phyloP scores from a whole-genome alignment of 768 basidiomycete species.

The Brasilioporus rufonigricans region DNA sequence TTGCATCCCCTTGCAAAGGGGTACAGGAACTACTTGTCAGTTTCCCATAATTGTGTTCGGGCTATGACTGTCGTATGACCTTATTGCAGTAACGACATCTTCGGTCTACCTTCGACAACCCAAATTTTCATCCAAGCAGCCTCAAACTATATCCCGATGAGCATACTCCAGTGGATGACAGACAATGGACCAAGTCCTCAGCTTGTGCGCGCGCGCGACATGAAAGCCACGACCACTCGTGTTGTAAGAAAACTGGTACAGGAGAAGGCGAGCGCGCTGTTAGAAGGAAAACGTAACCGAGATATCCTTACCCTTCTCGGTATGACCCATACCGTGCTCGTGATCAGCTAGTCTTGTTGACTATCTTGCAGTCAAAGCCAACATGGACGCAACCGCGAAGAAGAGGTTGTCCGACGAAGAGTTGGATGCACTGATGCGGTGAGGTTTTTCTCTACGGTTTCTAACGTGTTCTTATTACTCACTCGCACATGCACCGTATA shows the following conservation, averaged over 20 bases:
- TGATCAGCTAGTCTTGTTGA: not conserved
- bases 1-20: conserved; percentile 2
- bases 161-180: not conserved
- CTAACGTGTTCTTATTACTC: not conserved
- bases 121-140: conserved; percentile 11
- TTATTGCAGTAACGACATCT: conserved; percentile 5
- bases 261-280: conserved; percentile 7
- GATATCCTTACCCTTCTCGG: conserved; percentile 37
- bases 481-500: not conserved
- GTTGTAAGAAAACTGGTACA: conserved; percentile 4
- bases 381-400: conserved; percentile 9
- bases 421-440: conserved; percentile 16
- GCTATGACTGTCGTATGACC: not conserved
- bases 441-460: not conserved
- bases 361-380: not conserved
- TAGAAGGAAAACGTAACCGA: conserved; percentile 8
- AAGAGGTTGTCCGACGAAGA: conserved; percentile 15
- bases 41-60: not conserved
- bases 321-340: conserved; percentile 12
- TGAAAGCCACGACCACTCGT: not conserved
- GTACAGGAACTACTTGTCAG: conserved; percentile 11
- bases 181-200: not conserved
- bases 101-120: conserved; percentile 4
- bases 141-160: conserved; percentile 2
- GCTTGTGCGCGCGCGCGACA: not conserved